phyloP scores from a whole-genome alignment of 371 early-diverging fungal genomes.

The Syncephalis fuscata region DNA sequence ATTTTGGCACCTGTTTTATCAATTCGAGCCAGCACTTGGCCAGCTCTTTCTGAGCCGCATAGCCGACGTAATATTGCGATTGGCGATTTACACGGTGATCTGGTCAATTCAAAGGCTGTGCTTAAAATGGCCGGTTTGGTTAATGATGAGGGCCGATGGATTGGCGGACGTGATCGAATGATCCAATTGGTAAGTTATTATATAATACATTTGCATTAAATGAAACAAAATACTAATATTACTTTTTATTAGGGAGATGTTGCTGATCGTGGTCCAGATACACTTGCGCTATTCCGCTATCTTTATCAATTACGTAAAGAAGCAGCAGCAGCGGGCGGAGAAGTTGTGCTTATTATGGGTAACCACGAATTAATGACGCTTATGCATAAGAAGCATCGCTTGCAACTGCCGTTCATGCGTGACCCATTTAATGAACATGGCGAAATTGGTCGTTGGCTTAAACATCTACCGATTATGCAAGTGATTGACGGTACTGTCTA shows the following conservation, averaged over 20 bases:
- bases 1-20: too few relatives aligned
- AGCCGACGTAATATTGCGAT: constrained; percentile 37
- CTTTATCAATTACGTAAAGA: constrained; percentile 32
- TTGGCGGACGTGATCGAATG: constrained; percentile 18
- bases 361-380: constrained; percentile 68
- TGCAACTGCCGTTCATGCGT: background rate
- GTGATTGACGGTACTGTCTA: constrained; percentile 39
- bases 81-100: constrained; percentile 64
- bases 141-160: constrained; percentile 40
- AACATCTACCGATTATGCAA: constrained; percentile 28
- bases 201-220: too few relatives aligned
- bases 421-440: constrained; percentile 37
- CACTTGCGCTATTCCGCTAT: constrained; percentile 39
- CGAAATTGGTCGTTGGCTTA: constrained; percentile 40
- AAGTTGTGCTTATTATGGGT: constrained; percentile 29
- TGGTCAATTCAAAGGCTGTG: constrained; percentile 26
- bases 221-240: background rate
- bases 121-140: constrained; percentile 38
- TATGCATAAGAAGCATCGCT: constrained; percentile 21
- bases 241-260: constrained; percentile 36
- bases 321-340: constrained; percentile 32
- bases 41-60: too few relatives aligned
- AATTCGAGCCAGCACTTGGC: too few relatives aligned
- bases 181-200: constrained; percentile 24
- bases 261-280: constrained; percentile 52